Evolutionary conservation across 768 basidiomycete species (phyloP).

Genomic region (Dacryopinax primogenitus): DNA sequence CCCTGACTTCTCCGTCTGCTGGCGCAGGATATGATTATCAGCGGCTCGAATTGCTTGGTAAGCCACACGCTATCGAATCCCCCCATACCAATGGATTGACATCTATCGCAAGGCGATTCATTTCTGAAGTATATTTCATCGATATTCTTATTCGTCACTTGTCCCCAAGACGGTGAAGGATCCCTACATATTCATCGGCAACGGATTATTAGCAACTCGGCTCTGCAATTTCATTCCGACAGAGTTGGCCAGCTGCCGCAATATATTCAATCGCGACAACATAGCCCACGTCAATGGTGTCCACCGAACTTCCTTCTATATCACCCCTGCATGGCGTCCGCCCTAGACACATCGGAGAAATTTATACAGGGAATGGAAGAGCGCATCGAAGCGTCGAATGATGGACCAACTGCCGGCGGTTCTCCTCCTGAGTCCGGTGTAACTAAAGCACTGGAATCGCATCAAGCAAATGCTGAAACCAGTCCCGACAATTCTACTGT

Average conservation of each 20-base stretch:
- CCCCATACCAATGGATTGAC: background rate
- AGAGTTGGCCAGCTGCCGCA: conserved; percentile 45
- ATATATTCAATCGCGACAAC: conserved; percentile 46
- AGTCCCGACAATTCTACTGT: no score
- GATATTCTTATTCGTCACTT: conserved; percentile 57
- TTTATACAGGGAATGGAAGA: background rate
- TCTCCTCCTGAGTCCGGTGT: no score
- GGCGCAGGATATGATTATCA: conserved; percentile 67
- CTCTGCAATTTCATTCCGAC: conserved; percentile 43
- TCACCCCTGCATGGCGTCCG: conserved; percentile 10
- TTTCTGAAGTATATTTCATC: conserved; percentile 71
- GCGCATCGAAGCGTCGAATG: background rate
- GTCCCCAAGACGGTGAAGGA: conserved; percentile 53
- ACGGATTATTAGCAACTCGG: conserved; percentile 60
- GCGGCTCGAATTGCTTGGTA: conserved; percentile 70
- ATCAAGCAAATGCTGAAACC: background rate
- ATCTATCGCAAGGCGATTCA: conserved; percentile 47
- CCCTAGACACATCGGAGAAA: background rate
- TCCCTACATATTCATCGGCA: conserved; percentile 54
- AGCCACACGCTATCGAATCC: conserved; percentile 15
- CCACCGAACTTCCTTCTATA: background rate
- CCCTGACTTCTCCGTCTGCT: conserved; percentile 58
- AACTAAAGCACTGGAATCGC: background rate
- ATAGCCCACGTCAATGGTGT: background rate
- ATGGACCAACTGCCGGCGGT: background rate